Percentiles rank a stretch among this genome's conserved stretches.
Conservation (phyloP, 179 eudicot genomes). For the Vitellaria paradoxa region DNA sequence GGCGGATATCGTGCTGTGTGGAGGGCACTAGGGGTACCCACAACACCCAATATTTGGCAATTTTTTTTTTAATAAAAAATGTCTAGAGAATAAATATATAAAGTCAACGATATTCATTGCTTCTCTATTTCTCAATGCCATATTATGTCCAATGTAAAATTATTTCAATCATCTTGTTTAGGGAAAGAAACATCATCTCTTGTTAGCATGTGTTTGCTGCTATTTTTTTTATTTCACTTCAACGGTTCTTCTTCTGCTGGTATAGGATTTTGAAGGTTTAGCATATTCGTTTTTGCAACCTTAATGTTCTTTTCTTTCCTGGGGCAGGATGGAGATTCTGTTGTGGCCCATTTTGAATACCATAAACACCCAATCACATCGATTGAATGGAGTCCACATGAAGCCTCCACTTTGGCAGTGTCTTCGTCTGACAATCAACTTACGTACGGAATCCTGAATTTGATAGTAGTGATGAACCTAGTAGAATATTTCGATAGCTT, state of each 20-base stretch:
- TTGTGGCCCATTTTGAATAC: conserved; percentile 79
- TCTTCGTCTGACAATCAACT: conserved; percentile 88
- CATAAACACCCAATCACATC: conserved; percentile 95
- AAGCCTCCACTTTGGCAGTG: conserved; percentile 83
- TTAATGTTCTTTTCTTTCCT: neutral
- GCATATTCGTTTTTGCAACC: neutral
- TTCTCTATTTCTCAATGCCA: neutral
- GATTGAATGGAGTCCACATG: conserved; percentile 97
- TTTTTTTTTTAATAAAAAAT: too few species aligned
- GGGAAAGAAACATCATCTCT: neutral
- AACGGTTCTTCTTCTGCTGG: neutral
- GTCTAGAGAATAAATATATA: too few species aligned
- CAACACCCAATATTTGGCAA: too few species aligned
- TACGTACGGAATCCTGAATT: conserved; percentile 52
- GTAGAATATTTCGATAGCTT: neutral
- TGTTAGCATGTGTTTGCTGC: neutral
- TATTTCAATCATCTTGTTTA: neutral
- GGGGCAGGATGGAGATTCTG: conserved; percentile 59
- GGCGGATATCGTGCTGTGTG: too few species aligned
- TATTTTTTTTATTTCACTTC: neutral
- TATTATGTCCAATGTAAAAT: neutral
- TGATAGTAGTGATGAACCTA: neutral
- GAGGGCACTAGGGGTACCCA: too few species aligned
- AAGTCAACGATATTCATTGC: neutral
- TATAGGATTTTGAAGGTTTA: neutral